A percentile compares a stretch with the other conserved stretches of the same genome.
These are phyloP conservation scores for Gryganskiella cystojenkinii DNA, from an alignment of 192 early-diverging fungal genomes.

Conservation along the genomic window DNA sequence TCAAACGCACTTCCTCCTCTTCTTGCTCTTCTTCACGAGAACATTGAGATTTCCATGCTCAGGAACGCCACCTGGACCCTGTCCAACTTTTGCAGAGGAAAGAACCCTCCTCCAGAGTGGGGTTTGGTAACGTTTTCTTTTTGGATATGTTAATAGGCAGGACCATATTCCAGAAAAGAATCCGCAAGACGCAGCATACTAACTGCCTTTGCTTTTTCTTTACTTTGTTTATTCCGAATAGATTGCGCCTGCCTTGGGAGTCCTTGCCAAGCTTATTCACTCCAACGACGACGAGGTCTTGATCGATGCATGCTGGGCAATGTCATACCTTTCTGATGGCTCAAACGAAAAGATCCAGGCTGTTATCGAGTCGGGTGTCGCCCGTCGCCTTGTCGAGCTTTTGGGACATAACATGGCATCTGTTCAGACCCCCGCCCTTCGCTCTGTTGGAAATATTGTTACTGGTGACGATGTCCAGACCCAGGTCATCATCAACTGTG, in stretches of 20 bases:
- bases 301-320: constrained; percentile 99
- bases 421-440: constrained; percentile 97
- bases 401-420: constrained; percentile 86
- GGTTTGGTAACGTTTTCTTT: constrained; percentile 54
- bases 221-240: no score
- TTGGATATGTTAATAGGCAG: not conserved
- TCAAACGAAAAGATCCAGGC: constrained; percentile 98
- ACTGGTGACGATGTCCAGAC: constrained; percentile 99
- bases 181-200: no score
- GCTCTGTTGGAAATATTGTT: constrained; percentile 98
- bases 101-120: constrained; percentile 97
- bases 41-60: constrained; percentile 96
- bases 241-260: constrained; percentile 88
- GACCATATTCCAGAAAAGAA: no score
- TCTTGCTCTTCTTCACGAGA: constrained; percentile 84
- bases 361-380: constrained; percentile 95
- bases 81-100: constrained; percentile 98
- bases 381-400: constrained; percentile 93
- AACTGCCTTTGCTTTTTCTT: no score
- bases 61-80: constrained; percentile 99
- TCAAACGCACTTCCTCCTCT: constrained; percentile 89
- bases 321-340: constrained; percentile 99
- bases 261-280: constrained; percentile 92
- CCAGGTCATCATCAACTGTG: constrained; percentile 93
- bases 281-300: constrained; percentile 94